These are phyloP conservation scores for Cutaneotrichosporon dermatis DNA, from an alignment of 1,284 basidiomycete species.

Conservation along the genomic window DNA sequence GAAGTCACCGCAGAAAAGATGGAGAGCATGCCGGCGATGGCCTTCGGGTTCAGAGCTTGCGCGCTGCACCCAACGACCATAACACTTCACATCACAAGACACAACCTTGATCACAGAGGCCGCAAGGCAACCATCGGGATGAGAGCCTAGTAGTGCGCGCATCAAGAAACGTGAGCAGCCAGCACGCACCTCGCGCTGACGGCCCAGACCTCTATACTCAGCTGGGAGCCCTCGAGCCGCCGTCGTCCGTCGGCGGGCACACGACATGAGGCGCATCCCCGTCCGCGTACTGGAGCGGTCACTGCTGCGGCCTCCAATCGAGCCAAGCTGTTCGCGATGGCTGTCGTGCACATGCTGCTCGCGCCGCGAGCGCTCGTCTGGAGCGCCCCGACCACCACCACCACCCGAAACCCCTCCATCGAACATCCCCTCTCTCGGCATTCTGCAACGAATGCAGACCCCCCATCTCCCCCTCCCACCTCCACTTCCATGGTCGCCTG, in stretches of 20 bases:
- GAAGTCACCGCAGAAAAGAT: no score
- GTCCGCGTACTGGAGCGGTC: background rate
- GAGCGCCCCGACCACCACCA: background rate
- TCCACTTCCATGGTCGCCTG: conserved; percentile 40
- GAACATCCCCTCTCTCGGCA: conserved; percentile 10
- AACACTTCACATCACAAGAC: no score
- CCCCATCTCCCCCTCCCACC: conserved; percentile 41
- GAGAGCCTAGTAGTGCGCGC: no score
- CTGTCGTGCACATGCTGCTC: conserved; percentile 34
- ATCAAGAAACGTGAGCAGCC: no score
- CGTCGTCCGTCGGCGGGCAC: background rate
- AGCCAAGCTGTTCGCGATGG: conserved; percentile 42
- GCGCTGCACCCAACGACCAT: no score
- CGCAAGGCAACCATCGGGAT: no score
- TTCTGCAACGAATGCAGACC: conserved; percentile 18
- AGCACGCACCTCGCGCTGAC: no score
- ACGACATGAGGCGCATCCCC: conserved; percentile 1
- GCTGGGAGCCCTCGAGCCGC: no score
- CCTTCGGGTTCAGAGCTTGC: no score
- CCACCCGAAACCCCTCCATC: background rate
- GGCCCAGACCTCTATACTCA: no score
- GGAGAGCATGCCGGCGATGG: no score
- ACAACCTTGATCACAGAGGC: no score
- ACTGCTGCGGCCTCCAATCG: conserved; percentile 15
- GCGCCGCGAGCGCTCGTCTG: background rate